Evolutionary conservation across 2,329 filamentous ascomycete genomes (phyloP), one percentile per base, ranked within the genome.

Genomic region (Penicillium frequentans): DNA sequence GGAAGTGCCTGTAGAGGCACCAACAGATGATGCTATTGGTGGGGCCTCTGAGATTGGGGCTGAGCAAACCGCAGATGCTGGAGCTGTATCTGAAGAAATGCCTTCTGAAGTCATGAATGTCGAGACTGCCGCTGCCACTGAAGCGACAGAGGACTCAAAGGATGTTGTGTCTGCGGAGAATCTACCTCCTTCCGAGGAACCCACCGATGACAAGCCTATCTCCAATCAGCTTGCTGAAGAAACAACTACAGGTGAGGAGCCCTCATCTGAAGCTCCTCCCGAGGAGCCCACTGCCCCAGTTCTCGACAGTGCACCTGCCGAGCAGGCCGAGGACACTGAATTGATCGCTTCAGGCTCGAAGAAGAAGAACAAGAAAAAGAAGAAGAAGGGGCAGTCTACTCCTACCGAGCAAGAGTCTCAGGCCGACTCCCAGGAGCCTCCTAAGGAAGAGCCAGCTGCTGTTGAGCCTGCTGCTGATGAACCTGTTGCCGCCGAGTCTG

Each of bases 361-460:
- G 54, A 64, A 66, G n/a, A 58, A 65, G 45, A 66, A 60, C 13
- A 66, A 66, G 23, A 60, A 64, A 19, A 63, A 65, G 29, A 66
- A 66, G 57, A 65, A 65, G 14, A 62, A 64, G 53, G 33, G 33
- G 1, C 33, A 39, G 33, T 16, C 48, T 29, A 37, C 33, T 11
- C 61, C 63, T 37, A 44, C 59, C 45, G 52, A 33, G 14, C 49
- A 56, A 23, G 62, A 56, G 19, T 8, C 26, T 14, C 52, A 53
- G 43, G 8, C 51, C 43, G 62, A 57, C 39, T n/a, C 33, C 14
- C 55, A 57, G 47, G 29, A 42, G 24, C 16, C 52, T 19, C 27
- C 42, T 19, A 55, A 54, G 47, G 60, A 59, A 44, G 54, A 54
- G 14, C 37, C 43, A 8, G 2, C 42, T 19, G 1, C 46, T 3